Base-by-base conservation (phyloP, 225 moss, liverwort and hornwort genomes). In the Bryoerythrophyllum caledonicum region DNA sequence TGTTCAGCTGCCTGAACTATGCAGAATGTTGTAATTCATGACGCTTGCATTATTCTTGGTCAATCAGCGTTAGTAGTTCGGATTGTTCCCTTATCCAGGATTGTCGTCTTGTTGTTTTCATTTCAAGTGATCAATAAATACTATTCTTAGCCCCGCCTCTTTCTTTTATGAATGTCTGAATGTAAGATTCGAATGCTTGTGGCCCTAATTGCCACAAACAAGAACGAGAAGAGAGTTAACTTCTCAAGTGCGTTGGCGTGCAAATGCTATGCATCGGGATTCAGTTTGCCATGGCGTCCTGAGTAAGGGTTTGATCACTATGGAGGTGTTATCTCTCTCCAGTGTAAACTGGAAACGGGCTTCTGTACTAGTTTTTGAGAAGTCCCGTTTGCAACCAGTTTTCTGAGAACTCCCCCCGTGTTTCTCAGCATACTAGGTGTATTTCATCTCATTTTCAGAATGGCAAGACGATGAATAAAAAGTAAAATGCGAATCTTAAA, bases 1-100 rank as follows among this genome's bases (percentile, higher is more conserved):
- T 30, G n/a, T 43, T 71, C 20, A 71, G 44, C 44, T 72, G 72
- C 43, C 28, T 30, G 8, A 60, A n/a, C 71, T 43, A 14, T 60
- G 43, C 8, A 44, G 44, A 71, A 27, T 41, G 28, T 28, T 43
- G 7, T 60, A 40, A 28, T 72, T 28, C n/a, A 59, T 7, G 19
- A 24, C n/a, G 41, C 57, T 58, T 27, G n/a, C 26, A 26, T 41
- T 27, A 27, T 71, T 71, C 59, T 59, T 43, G 43, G 19, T 58
- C 41, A 19, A 43, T 11, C 7, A 71, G 58, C 25, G 57, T 26
- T 19, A n/a, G 21, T 58, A 25, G 21, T 23, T 23, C 4, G 28
- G 71, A 58, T 26, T 43, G 58, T 58, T 27, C 27, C 41, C 26
- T 19, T 23, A 52, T 35, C 24, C 23, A 53, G 34, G 10, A 67